phyloP scores from a whole-genome alignment of 495 filamentous ascomycete genomes.

The Neurospora africana region DNA sequence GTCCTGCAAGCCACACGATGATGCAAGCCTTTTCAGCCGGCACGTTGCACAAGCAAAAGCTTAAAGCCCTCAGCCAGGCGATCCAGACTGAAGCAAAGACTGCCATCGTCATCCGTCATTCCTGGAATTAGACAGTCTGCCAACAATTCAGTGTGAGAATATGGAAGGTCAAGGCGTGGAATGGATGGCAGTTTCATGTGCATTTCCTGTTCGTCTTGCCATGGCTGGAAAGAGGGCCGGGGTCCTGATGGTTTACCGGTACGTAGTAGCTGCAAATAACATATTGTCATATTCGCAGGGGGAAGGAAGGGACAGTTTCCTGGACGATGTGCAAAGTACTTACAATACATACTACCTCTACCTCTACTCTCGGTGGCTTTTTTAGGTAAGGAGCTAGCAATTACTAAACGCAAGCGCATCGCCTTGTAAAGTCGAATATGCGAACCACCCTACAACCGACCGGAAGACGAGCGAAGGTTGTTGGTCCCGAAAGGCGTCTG shows the following conservation, averaged over 20 bases:
- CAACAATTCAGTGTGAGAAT: neutral
- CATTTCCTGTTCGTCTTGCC: neutral
- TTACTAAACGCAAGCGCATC: neutral
- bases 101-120: neutral
- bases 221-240: neutral
- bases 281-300: neutral
- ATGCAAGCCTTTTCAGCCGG: neutral
- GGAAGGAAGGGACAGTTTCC: neutral
- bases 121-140: neutral
- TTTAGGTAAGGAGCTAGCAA: neutral
- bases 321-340: neutral
- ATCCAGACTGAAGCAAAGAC: neutral
- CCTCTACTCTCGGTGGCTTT: neutral
- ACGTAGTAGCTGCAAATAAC: neutral
- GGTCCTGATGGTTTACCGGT: neutral
- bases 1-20: neutral
- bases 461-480: neutral
- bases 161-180: neutral
- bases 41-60: neutral
- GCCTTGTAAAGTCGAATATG: neutral
- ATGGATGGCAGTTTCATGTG: neutral
- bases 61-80: neutral
- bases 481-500: neutral
- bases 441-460: neutral
- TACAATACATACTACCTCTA: neutral